These are phyloP conservation scores for Salix caprea DNA, from an alignment of 345 rosid genomes.

Conservation along the genomic window DNA sequence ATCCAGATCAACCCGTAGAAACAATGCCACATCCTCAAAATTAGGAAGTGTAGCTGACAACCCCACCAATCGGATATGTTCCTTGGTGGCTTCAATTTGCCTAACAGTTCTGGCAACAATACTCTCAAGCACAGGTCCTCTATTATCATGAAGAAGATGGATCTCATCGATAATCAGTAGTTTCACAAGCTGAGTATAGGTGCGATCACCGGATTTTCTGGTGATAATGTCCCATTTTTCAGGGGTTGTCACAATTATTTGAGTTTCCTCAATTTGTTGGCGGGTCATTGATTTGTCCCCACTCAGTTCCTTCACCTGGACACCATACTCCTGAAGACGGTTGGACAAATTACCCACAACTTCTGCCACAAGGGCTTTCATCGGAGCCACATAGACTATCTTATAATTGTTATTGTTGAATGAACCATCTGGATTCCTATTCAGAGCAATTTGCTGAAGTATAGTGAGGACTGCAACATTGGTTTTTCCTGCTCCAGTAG, in stretches of 20 bases:
- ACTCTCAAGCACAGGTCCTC: slow-evolving; percentile 98
- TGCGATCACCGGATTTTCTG: slow-evolving; percentile 98
- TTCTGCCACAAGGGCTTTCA: slow-evolving; percentile 99
- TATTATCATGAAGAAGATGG: slow-evolving; percentile 93
- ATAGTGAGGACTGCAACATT: slow-evolving; percentile 95
- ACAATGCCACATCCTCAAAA: slow-evolving; percentile 88
- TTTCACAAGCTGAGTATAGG: slow-evolving; percentile 83
- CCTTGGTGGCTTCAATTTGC: slow-evolving; percentile 88
- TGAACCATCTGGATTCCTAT: slow-evolving; percentile 62
- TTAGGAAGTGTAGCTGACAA: slow-evolving; percentile 94
- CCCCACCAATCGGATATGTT: slow-evolving; percentile 90
- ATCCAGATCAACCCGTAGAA: slow-evolving; percentile 64
- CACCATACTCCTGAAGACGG: slow-evolving; percentile 68
- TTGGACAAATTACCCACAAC: slow-evolving; percentile 84
- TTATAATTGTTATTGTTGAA: slow-evolving; percentile 68
- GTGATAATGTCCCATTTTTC: slow-evolving; percentile 98
- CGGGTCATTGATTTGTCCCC: slow-evolving; percentile 92
- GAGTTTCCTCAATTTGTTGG: slow-evolving; percentile 94
- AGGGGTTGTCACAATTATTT: slow-evolving; percentile 93
- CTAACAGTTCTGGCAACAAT: slow-evolving; percentile 95
- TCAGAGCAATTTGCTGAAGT: slow-evolving; percentile 78
- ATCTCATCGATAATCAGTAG: slow-evolving; percentile 93
- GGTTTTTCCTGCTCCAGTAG: slow-evolving; percentile 97
- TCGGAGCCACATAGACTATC: slow-evolving; percentile 98
- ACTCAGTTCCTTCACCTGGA: slow-evolving; percentile 81